Evolutionary conservation across 208 protist genomes (phyloP).

Genomic region (Leishmania tarentolae): DNA sequence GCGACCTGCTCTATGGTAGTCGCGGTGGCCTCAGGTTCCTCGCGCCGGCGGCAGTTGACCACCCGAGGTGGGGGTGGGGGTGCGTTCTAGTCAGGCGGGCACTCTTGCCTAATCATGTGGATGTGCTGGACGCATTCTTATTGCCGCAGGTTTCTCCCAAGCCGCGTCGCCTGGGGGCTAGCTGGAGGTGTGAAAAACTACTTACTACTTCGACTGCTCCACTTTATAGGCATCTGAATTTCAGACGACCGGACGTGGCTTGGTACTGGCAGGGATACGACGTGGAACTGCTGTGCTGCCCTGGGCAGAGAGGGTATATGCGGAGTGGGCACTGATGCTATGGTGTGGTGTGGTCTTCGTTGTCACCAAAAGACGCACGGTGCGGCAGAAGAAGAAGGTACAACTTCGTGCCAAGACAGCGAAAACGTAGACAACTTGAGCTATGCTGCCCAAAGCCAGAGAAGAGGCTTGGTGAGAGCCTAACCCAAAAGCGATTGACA

Average conservation of each 20-base stretch:
- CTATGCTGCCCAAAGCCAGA: too few species aligned
- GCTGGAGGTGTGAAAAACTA: background rate
- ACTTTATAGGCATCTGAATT: background rate
- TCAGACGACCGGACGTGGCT: background rate
- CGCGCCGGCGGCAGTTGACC: background rate
- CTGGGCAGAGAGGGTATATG: too few species aligned
- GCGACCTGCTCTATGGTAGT: background rate
- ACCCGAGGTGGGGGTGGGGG: background rate
- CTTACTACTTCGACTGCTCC: background rate
- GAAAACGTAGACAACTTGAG: too few species aligned
- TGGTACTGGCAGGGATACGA: too few species aligned
- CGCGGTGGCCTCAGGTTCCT: background rate
- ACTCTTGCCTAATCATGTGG: background rate
- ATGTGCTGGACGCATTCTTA: background rate
- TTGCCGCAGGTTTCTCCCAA: background rate
- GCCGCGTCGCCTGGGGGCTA: background rate
- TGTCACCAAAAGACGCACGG: too few species aligned
- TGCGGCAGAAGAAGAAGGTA: too few species aligned
- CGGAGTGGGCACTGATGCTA: too few species aligned
- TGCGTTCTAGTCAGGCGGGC: background rate
- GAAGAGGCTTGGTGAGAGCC: too few species aligned
- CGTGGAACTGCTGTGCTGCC: too few species aligned
- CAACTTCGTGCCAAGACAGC: too few species aligned
- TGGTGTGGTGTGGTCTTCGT: too few species aligned
- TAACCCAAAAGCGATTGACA: too few species aligned